phyloP scores from a whole-genome alignment of 1,139 yeast species.

The Magnusiomyces tetraspermus region DNA sequence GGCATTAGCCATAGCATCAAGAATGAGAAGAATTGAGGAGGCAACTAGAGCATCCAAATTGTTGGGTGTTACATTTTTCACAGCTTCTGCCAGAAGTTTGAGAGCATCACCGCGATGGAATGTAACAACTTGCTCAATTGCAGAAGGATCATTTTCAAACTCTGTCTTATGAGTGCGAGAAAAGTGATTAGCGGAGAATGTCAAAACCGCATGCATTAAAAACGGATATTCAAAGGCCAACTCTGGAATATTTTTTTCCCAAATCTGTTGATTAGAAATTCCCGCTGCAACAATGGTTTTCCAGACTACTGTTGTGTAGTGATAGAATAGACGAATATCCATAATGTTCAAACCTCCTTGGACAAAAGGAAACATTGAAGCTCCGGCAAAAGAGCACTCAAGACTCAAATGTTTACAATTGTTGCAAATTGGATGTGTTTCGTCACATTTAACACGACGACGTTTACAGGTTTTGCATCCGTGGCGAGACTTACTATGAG shows the following conservation, averaged over 20 bases:
- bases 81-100: slow-evolving; percentile 71
- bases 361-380: slow-evolving; percentile 23
- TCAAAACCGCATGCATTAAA: slow-evolving; percentile 81
- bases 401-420: slow-evolving; percentile 73
- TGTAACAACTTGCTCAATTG: slow-evolving; percentile 64
- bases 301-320: slow-evolving; percentile 77
- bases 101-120: slow-evolving; percentile 83
- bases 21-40: slow-evolving; percentile 74
- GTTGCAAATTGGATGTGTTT: slow-evolving; percentile 64
- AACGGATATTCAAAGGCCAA: slow-evolving; percentile 83
- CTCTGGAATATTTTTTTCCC: slow-evolving; percentile 83
- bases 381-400: slow-evolving; percentile 42
- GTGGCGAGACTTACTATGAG: slow-evolving; percentile 73
- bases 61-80: slow-evolving; percentile 67
- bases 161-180: slow-evolving; percentile 53
- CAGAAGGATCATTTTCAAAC: slow-evolving; percentile 18
- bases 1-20: slow-evolving; percentile 93
- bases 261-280: slow-evolving; percentile 73
- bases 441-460: slow-evolving; percentile 89
- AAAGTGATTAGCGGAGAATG: slow-evolving; percentile 86
- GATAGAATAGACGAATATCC: slow-evolving; percentile 75
- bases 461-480: slow-evolving; percentile 87
- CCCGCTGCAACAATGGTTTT: slow-evolving; percentile 87
- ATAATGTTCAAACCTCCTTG: slow-evolving; percentile 45
- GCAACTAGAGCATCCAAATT: slow-evolving; percentile 92